Percentiles rank a stretch among this genome's conserved stretches.
Evolutionary conservation across 2,329 filamentous ascomycete genomes (phyloP).

Genomic region (Botrytis fabae): DNA sequence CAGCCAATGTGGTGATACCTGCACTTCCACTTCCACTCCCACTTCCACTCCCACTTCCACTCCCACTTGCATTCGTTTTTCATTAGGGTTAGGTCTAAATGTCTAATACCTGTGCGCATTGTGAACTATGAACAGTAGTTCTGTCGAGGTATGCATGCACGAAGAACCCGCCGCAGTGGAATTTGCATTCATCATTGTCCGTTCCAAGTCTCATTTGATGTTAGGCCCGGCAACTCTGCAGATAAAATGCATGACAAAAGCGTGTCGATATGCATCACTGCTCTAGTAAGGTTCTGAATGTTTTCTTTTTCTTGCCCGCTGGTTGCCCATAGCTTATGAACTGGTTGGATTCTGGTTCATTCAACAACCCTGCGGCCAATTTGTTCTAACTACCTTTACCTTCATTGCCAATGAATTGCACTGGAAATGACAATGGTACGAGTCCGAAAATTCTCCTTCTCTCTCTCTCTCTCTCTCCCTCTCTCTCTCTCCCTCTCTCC

Average conservation of each 20-base stretch:
- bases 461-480: no score
- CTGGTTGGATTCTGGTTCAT: no score
- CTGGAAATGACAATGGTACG: slow-evolving; percentile 9
- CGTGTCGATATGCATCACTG: slow-evolving; percentile 14
- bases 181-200: neutral
- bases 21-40: no score
- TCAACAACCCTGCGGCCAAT: no score
- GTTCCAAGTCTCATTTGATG: slow-evolving; percentile 4
- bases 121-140: neutral
- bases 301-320: neutral
- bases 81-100: slow-evolving; percentile 10
- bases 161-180: slow-evolving; percentile 8
- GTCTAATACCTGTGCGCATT: neutral
- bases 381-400: no score
- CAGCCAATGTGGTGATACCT: neutral
- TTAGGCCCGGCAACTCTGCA: slow-evolving; percentile 7
- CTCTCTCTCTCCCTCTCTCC: neutral
- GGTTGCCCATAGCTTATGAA: neutral
- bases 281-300: neutral
- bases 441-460: slow-evolving; percentile 15
- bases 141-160: neutral
- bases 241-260: slow-evolving; percentile 11
- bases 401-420: neutral
- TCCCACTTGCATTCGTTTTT: neutral
- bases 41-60: neutral